These are phyloP conservation scores for Thelonectria rubi DNA, from an alignment of 2,329 filamentous ascomycete genomes.

Conservation along the genomic window DNA sequence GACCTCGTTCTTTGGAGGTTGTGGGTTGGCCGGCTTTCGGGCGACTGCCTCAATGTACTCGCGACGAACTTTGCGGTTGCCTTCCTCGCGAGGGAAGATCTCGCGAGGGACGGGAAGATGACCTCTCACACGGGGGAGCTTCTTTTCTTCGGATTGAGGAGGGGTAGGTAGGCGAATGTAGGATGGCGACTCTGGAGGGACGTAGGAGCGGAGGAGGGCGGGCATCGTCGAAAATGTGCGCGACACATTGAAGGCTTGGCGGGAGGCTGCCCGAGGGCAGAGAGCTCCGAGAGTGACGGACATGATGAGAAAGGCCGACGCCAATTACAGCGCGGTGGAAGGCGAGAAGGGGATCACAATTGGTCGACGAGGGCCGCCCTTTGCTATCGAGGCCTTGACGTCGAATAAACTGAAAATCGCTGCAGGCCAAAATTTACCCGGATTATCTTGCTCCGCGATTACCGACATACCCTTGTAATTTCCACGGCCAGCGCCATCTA, in stretches of 20 bases:
- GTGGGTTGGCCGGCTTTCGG: slow-evolving; percentile 59
- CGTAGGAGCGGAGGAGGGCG: slow-evolving; percentile 58
- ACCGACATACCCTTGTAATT: slow-evolving; percentile 15
- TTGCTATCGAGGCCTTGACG: slow-evolving; percentile 9
- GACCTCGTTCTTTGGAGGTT: slow-evolving; percentile 48
- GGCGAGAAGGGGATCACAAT: slow-evolving; percentile 32
- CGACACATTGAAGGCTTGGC: slow-evolving; percentile 39
- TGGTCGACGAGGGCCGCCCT: slow-evolving; percentile 31
- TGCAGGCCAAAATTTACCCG: slow-evolving; percentile 33
- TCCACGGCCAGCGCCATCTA: background rate
- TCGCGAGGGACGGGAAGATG: slow-evolving; percentile 84
- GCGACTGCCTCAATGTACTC: slow-evolving; percentile 70
- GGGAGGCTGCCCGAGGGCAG: slow-evolving; percentile 40
- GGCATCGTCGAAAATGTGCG: slow-evolving; percentile 48
- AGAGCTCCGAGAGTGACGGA: slow-evolving; percentile 37
- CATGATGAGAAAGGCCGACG: slow-evolving; percentile 40
- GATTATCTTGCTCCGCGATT: slow-evolving; percentile 37
- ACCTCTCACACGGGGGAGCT: slow-evolving; percentile 69
- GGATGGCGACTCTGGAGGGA: slow-evolving; percentile 86
- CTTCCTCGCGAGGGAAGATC: slow-evolving; percentile 71
- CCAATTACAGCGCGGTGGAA: slow-evolving; percentile 21
- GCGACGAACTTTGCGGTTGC: slow-evolving; percentile 67
- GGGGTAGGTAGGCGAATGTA: slow-evolving; percentile 85
- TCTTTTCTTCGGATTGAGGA: slow-evolving; percentile 71
- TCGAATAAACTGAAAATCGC: slow-evolving; percentile 35